Evolutionary conservation across 805 yeast genomes (phyloP), one percentile per base, ranked within the genome.

Genomic region (Cyberlindnera subsufficiens): DNA sequence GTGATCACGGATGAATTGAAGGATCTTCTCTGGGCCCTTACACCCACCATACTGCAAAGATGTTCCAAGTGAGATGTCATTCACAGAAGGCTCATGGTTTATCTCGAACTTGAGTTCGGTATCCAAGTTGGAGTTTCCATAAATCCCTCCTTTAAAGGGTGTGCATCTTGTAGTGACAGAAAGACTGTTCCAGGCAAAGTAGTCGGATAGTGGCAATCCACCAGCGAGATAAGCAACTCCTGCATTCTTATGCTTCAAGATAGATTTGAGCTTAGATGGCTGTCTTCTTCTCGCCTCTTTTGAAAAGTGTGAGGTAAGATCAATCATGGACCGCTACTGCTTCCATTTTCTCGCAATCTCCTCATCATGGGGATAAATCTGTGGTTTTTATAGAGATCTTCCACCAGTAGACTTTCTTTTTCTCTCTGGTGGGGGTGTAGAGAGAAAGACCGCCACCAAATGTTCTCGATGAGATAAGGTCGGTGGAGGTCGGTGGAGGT

Each of bases 211-310:
- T 14, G 97, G 97, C 52, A 90, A 74, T 1, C 97, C 97, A 52
- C 96, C 96, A 42, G 96, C 96, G 42, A 90, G 74, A 58, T 87
- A 88, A 39, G 86, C 78, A 60, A 90, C 72, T 34, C 81, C 77
- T 27, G 91, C 95, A 44, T 74, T 70, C 32, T 68, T 66, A 59
- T 70, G 81, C 65, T 82, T 79, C 57, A 77, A 78, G 69, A 89
- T 84, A 13, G 91, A 89, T 65, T 90, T 90, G 61, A 90, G 73
- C 14, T 85, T 81, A 8, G 96, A 86, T 32, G 81, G 77, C 40
- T 71, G 66, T 66, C 97, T 82, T 11, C 82, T 68, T 47, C 73
- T 73, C 25, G 96, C 78, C 66, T 90, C 96, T 5, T 67, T 75
- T 20, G 96, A 85, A 45, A 83, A 72, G 46, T 76, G 72, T 64